Conservation (phyloP, 495 filamentous ascomycete genomes). For the Penicillium coffeae region DNA sequence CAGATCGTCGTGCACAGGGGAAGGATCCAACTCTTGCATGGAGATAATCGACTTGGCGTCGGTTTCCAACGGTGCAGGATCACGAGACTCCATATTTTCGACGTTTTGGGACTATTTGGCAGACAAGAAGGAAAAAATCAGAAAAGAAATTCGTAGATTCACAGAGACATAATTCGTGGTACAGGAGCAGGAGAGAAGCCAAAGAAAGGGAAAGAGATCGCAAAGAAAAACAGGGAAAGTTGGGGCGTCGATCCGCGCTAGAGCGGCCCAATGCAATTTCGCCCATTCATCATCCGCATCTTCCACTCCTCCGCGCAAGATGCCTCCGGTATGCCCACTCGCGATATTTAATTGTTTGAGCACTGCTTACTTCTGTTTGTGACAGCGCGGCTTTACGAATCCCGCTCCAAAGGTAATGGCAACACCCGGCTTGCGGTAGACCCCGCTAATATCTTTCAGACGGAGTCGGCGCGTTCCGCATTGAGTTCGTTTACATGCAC, state of each 20-base stretch:
- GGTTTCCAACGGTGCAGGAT: conserved; percentile 23
- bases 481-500: conserved; percentile 82
- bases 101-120: not conserved
- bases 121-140: conserved; percentile 1
- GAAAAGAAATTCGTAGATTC: conserved; percentile 7
- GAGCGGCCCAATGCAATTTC: not conserved
- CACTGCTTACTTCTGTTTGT: not conserved
- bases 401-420: conserved; percentile 45
- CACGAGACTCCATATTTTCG: not conserved
- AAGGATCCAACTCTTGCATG: conserved; percentile 75
- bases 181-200: not conserved
- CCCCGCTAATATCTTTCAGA: conserved; percentile 41
- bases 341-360: not conserved
- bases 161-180: conserved; percentile 14
- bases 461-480: conserved; percentile 81
- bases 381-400: conserved; percentile 46
- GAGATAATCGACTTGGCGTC: conserved; percentile 53
- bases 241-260: conserved; percentile 8
- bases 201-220: not conserved
- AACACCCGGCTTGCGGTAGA: not conserved
- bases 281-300: not conserved
- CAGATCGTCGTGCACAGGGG: conserved; percentile 67
- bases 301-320: conserved; percentile 3
- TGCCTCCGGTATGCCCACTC: conserved; percentile 9
- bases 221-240: conserved; percentile 13